phyloP scores from a whole-genome alignment of 1,284 basidiomycete genomes.

The Phellopilus nigrolimitatus region DNA sequence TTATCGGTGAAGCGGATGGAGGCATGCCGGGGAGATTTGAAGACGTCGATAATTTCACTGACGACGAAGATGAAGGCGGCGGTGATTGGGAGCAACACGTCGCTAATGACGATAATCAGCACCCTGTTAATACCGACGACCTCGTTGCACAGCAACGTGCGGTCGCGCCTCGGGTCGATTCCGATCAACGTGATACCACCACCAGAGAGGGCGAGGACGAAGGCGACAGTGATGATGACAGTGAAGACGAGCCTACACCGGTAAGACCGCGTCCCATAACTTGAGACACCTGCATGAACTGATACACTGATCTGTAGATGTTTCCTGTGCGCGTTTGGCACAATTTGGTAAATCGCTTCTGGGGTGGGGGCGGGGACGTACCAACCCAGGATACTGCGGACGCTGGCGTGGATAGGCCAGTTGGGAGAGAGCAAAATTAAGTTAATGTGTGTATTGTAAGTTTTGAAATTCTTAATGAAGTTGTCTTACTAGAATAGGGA shows the following conservation, averaged over 20 bases:
- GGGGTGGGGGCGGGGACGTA: constrained; percentile 41
- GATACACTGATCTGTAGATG: constrained; percentile 36
- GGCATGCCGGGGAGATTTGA: constrained; percentile 16
- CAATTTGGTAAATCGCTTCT: constrained; percentile 57
- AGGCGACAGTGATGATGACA: constrained; percentile 26
- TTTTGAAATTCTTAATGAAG: not conserved
- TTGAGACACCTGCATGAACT: constrained; percentile 11
- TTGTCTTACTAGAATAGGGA: too few relatives aligned
- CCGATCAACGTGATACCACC: constrained; percentile 13
- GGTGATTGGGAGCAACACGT: constrained; percentile 10
- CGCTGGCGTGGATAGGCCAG: not conserved
- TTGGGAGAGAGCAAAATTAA: not conserved
- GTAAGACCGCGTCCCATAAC: constrained; percentile 33
- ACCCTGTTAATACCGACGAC: not conserved
- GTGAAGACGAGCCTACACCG: constrained; percentile 38
- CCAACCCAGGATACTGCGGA: not conserved
- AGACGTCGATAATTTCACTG: not conserved
- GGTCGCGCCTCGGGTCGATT: too few relatives aligned
- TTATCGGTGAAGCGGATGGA: constrained; percentile 24
- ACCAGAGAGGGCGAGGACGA: constrained; percentile 27
- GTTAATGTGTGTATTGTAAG: not conserved
- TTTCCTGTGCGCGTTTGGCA: constrained; percentile 58
- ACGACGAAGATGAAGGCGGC: constrained; percentile 13
- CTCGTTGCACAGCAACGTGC: too few relatives aligned
- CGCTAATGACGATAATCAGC: constrained; percentile 1